Evolutionary conservation across 257 asterid genomes (phyloP).

Genomic region (Osmanthus fragrans): DNA sequence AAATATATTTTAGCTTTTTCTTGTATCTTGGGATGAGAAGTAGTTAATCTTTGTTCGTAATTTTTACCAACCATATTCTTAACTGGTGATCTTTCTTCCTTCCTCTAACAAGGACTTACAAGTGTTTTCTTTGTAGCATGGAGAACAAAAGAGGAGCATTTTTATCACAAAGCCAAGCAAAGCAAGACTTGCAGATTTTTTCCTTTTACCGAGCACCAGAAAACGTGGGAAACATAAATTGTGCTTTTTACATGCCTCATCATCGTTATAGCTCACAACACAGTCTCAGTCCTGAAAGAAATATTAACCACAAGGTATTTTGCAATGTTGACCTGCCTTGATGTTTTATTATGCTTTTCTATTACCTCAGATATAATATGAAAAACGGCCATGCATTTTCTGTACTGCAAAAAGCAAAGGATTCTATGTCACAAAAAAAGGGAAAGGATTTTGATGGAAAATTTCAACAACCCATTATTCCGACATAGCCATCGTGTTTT

Average conservation of each 20-base stretch:
- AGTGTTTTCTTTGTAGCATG: slow-evolving; percentile 29
- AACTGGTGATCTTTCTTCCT: neutral
- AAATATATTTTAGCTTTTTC: neutral
- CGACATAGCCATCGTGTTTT: neutral
- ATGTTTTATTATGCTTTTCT: neutral
- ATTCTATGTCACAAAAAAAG: no score
- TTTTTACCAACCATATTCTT: slow-evolving; percentile 7
- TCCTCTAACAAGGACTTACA: slow-evolving; percentile 23
- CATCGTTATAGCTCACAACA: slow-evolving; percentile 43
- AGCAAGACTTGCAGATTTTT: slow-evolving; percentile 25
- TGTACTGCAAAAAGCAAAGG: neutral
- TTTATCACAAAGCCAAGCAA: slow-evolving; percentile 25
- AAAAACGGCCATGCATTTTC: neutral
- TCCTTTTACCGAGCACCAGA: slow-evolving; percentile 29
- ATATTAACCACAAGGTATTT: slow-evolving; percentile 48
- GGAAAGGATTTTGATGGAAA: neutral
- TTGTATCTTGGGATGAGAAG: slow-evolving; percentile 2
- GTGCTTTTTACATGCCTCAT: slow-evolving; percentile 16
- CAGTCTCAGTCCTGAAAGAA: neutral
- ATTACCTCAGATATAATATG: neutral
- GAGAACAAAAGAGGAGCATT: slow-evolving; percentile 28
- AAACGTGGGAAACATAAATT: slow-evolving; percentile 21
- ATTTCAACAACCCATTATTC: neutral
- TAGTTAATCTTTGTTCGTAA: slow-evolving; percentile 4
- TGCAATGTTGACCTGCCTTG: neutral